Percentiles rank a stretch among this genome's conserved stretches.
phyloP scores from a whole-genome alignment of 345 rosid genomes.

The Linum trigynum region DNA sequence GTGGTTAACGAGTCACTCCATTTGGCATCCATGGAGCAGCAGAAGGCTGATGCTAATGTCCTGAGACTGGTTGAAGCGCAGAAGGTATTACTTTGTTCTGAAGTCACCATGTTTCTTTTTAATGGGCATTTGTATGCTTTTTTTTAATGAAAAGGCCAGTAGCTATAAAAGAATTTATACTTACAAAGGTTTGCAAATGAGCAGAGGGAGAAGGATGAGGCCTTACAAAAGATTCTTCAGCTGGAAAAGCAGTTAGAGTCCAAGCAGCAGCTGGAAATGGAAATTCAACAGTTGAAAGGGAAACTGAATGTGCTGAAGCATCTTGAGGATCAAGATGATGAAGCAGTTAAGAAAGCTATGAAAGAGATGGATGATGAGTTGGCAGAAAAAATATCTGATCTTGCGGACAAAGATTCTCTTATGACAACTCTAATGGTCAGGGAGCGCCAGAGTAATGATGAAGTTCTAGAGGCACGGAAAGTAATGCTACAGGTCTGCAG shows the following conservation, averaged over 20 bases:
- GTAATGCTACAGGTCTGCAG: slow-evolving; percentile 18
- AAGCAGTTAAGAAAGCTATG: slow-evolving; percentile 50
- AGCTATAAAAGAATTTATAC: neutral
- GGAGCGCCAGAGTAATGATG: slow-evolving; percentile 55
- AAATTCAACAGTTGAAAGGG: slow-evolving; percentile 74
- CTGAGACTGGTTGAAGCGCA: slow-evolving; percentile 69
- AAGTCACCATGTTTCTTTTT: neutral
- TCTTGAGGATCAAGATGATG: slow-evolving; percentile 69
- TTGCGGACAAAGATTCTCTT: slow-evolving; percentile 24
- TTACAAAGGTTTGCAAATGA: slow-evolving; percentile 8
- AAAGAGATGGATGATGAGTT: slow-evolving; percentile 57
- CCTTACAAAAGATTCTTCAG: slow-evolving; percentile 44
- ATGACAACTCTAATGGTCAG: slow-evolving; percentile 28
- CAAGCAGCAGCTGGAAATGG: slow-evolving; percentile 80
- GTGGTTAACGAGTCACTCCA: slow-evolving; percentile 51
- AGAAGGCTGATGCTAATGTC: slow-evolving; percentile 63
- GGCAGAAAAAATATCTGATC: slow-evolving; percentile 39
- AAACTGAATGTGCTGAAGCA: slow-evolving; percentile 71
- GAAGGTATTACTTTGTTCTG: slow-evolving; percentile 32
- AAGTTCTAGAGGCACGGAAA: slow-evolving; percentile 40
- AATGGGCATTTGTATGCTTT: neutral
- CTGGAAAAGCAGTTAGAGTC: slow-evolving; percentile 58
- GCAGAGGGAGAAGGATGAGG: slow-evolving; percentile 75
- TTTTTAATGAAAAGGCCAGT: neutral
- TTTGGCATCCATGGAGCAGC: slow-evolving; percentile 66